These are phyloP conservation scores for Melanomma pulvis-pyrius DNA, from an alignment of 495 filamentous ascomycete genomes.

Conservation along the genomic window DNA sequence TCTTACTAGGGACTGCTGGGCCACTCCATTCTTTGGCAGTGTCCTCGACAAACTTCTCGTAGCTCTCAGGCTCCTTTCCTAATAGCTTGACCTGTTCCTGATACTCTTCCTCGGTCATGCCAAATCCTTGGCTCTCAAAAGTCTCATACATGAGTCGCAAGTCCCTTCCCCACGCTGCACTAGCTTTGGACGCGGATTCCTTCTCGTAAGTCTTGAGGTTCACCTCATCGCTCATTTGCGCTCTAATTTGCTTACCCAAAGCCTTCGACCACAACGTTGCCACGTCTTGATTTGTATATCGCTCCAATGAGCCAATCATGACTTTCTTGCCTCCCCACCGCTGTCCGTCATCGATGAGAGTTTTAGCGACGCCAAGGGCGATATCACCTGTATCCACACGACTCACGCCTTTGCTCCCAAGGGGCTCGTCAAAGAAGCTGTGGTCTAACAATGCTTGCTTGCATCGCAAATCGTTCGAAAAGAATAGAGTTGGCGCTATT, in stretches of 20 bases:
- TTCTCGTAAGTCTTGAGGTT: neutral
- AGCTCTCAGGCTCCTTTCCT: neutral
- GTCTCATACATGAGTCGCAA: neutral
- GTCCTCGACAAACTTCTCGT: neutral
- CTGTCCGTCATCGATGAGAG: neutral
- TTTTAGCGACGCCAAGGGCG: neutral
- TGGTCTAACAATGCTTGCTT: neutral
- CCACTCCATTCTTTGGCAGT: neutral
- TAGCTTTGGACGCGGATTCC: neutral
- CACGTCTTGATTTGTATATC: neutral
- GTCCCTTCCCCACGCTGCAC: neutral
- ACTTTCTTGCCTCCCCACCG: neutral
- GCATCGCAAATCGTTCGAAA: neutral
- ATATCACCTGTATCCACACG: slow-evolving; percentile 1
- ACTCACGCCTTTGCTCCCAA: slow-evolving; percentile 4
- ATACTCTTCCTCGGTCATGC: neutral
- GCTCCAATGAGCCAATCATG: slow-evolving; percentile 2
- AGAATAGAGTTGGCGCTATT: neutral
- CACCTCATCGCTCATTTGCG: neutral
- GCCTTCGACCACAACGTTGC: neutral
- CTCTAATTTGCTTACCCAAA: neutral
- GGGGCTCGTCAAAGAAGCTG: neutral
- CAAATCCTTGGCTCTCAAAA: neutral
- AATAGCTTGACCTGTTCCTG: neutral
- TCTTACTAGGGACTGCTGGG: too few species aligned